Conservation (phyloP, 176 grass and related monocot genomes). For the Coix lacrymajobi region DNA sequence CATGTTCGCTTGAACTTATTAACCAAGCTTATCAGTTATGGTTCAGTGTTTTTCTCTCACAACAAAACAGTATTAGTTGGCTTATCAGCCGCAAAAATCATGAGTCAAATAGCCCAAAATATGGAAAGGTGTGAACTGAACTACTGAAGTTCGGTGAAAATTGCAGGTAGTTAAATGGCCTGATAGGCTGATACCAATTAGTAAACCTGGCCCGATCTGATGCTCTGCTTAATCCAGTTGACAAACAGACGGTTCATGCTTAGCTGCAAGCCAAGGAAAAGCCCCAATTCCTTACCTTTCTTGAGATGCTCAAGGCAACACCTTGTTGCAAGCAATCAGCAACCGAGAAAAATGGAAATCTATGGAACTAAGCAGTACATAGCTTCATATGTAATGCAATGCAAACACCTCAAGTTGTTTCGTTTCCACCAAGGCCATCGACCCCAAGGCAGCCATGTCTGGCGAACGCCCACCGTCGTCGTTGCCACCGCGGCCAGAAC, state of each 20-base stretch:
- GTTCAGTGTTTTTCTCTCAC: too few relatives aligned
- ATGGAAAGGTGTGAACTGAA: neutral
- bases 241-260: conserved; percentile 1
- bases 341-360: neutral
- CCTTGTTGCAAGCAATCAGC: neutral
- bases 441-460: conserved; percentile 22
- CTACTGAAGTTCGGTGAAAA: neutral
- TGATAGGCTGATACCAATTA: neutral
- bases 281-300: conserved; percentile 38
- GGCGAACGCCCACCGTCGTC: conserved; percentile 11
- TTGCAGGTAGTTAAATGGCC: neutral
- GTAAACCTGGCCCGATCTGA: conserved; percentile 11
- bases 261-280: conserved; percentile 47
- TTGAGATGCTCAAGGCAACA: conserved; percentile 10
- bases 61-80: too few relatives aligned
- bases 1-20: too few relatives aligned
- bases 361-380: conserved; percentile 7
- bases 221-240: neutral
- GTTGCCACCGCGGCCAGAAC: conserved; percentile 16
- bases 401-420: neutral
- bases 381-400: conserved; percentile 1
- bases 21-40: too few relatives aligned
- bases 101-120: too few relatives aligned
- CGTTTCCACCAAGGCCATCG: neutral
- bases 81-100: too few relatives aligned